Conservation (phyloP, 352 stramenopile species). For the Globisporangium irregulare region DNA sequence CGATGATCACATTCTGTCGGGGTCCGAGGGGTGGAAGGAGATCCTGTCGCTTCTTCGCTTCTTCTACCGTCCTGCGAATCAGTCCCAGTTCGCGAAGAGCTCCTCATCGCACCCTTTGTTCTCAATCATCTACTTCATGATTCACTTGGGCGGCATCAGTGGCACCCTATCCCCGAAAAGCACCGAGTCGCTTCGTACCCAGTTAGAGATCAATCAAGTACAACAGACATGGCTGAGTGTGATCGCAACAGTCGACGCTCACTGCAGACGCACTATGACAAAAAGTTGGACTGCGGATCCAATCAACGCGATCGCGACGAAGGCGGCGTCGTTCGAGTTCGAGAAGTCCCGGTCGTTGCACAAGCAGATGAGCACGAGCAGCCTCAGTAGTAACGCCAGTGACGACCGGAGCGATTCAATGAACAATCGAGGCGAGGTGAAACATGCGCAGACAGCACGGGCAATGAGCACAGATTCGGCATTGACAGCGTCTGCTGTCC, state of each 20-base stretch:
- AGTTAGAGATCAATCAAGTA: conserved; percentile 32
- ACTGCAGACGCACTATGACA: conserved; percentile 40
- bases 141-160: conserved; percentile 9
- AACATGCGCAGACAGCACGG: conserved; percentile 13
- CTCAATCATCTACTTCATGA: conserved; percentile 48
- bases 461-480: conserved; percentile 16
- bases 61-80: conserved; percentile 67
- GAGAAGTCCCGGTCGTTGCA: conserved; percentile 10
- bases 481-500: conserved; percentile 10
- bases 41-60: conserved; percentile 52
- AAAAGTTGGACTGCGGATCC: conserved; percentile 31
- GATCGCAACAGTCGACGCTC: conserved; percentile 40
- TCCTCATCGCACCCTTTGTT: conserved; percentile 57
- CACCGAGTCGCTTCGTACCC: conserved; percentile 19
- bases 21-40: conserved; percentile 29
- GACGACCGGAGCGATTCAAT: conserved; percentile 13
- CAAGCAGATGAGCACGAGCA: conserved; percentile 14
- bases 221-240: conserved; percentile 32
- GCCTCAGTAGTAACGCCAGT: conserved; percentile 14
- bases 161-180: neutral
- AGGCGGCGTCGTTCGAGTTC: conserved; percentile 16
- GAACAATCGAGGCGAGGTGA: conserved; percentile 6
- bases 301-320: conserved; percentile 33
- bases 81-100: conserved; percentile 44
- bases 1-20: conserved; percentile 26